phyloP scores from a whole-genome alignment of 441 rosid genomes.

The Corymbia calophylla region DNA sequence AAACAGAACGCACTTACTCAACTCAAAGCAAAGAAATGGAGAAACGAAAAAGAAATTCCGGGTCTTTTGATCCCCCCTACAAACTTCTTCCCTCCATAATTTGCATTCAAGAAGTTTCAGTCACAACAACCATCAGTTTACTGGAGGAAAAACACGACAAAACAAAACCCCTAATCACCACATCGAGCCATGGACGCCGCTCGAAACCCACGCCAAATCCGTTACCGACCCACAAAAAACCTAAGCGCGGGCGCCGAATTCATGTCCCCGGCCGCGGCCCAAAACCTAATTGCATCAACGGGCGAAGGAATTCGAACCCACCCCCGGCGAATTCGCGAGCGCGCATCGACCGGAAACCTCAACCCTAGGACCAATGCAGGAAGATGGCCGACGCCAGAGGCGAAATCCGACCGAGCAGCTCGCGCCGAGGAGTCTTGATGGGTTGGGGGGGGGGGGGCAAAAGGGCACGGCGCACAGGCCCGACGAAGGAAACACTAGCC shows the following conservation, averaged over 20 bases:
- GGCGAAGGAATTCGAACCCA: neutral
- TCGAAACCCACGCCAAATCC: neutral
- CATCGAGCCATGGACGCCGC: neutral
- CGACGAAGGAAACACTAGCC: neutral
- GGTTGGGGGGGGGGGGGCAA: neutral
- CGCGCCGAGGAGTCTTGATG: neutral
- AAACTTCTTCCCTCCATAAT: neutral
- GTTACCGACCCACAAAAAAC: neutral
- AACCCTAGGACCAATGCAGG: neutral
- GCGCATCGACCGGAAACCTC: neutral
- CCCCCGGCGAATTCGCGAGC: neutral
- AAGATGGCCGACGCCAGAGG: neutral
- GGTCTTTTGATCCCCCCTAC: neutral
- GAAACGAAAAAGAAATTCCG: neutral
- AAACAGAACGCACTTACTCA: neutral
- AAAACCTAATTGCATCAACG: neutral
- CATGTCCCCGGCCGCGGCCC: neutral
- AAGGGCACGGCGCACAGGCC: neutral
- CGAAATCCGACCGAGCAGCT: neutral
- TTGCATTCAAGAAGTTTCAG: neutral
- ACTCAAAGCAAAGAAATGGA: neutral
- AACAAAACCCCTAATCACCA: neutral
- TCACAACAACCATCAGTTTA: neutral
- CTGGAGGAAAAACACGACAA: neutral
- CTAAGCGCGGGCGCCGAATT: neutral